Conservation (phyloP, 768 basidiomycete species). For the Amanita polypyramis region DNA sequence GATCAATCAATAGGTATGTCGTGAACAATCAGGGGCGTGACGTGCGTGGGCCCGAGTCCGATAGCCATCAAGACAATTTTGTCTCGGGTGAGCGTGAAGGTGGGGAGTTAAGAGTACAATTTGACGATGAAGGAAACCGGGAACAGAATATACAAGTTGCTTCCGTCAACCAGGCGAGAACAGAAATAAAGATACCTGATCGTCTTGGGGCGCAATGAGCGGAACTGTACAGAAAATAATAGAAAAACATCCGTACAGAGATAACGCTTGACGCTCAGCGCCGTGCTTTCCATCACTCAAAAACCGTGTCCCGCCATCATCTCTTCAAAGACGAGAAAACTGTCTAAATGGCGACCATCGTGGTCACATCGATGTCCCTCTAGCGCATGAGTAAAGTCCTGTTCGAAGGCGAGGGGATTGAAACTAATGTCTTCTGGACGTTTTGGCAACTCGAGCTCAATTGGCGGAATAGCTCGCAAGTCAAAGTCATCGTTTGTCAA, state of each 20-base stretch:
- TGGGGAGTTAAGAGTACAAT: conserved; percentile 7
- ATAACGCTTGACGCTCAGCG: conserved; percentile 8
- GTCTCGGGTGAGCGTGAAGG: conserved; percentile 10
- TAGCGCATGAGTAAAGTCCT: conserved; percentile 21
- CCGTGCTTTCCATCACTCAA: conserved; percentile 11
- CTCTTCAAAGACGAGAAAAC: conserved; percentile 29
- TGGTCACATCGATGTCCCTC: conserved; percentile 18
- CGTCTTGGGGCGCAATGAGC: background rate
- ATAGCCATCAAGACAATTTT: conserved; percentile 30
- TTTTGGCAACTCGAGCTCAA: conserved; percentile 48
- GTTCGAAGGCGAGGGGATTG: conserved; percentile 20
- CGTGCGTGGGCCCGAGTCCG: conserved; percentile 14
- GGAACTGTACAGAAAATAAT: background rate
- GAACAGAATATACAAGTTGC: conserved; percentile 6
- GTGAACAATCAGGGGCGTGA: conserved; percentile 13
- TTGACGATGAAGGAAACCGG: conserved; percentile 4
- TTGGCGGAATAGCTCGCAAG: conserved; percentile 50
- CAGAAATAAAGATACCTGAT: conserved; percentile 7
- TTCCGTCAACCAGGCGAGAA: conserved; percentile 3
- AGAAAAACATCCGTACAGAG: conserved; percentile 5
- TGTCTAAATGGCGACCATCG: conserved; percentile 8
- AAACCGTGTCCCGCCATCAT: conserved; percentile 29
- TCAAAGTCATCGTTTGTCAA: conserved; percentile 55
- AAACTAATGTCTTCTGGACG: conserved; percentile 20
- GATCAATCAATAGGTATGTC: conserved; percentile 8